A percentile compares a stretch with the other conserved stretches of the same genome.
phyloP scores from a whole-genome alignment of 164 flowering plant species.

The Berberis vulgaris region DNA sequence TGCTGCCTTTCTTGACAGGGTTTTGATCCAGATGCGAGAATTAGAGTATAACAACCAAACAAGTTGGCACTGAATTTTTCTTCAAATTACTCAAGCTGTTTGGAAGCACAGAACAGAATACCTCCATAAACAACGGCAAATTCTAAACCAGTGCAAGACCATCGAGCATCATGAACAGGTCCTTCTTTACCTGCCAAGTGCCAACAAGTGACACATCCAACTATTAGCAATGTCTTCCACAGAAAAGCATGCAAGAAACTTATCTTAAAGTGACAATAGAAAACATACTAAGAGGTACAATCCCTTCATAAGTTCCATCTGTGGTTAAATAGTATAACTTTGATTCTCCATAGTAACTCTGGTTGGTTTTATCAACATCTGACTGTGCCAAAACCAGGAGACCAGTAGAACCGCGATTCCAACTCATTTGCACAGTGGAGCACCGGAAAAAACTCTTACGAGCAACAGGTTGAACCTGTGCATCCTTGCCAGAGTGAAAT shows the following conservation, averaged over 20 bases:
- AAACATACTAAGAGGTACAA: slow-evolving; percentile 79
- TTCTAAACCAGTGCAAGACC: slow-evolving; percentile 85
- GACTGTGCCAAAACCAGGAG: slow-evolving; percentile 80
- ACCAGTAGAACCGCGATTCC: slow-evolving; percentile 90
- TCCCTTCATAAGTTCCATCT: slow-evolving; percentile 84
- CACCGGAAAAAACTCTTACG: slow-evolving; percentile 91
- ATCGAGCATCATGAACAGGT: slow-evolving; percentile 92
- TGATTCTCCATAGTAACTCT: slow-evolving; percentile 98
- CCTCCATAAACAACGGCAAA: slow-evolving; percentile 98
- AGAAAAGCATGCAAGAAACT: slow-evolving; percentile 2
- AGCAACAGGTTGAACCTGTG: slow-evolving; percentile 71
- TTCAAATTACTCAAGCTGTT: not conserved
- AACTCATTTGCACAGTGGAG: slow-evolving; percentile 70
- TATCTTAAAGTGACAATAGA: slow-evolving; percentile 4
- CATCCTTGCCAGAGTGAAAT: slow-evolving; percentile 55
- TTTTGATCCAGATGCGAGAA: too few relatives aligned
- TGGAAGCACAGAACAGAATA: slow-evolving; percentile 46
- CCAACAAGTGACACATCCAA: not conserved
- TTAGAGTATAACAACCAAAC: too few relatives aligned
- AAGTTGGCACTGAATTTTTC: too few relatives aligned
- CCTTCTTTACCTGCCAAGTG: slow-evolving; percentile 84
- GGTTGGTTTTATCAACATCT: slow-evolving; percentile 97
- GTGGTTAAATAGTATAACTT: slow-evolving; percentile 89
- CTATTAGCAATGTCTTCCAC: slow-evolving; percentile 12
- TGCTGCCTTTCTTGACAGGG: too few relatives aligned